Evolutionary conservation across 768 basidiomycete genomes (phyloP), one percentile per base, ranked within the genome.

Genomic region (Leccinum arenicola): DNA sequence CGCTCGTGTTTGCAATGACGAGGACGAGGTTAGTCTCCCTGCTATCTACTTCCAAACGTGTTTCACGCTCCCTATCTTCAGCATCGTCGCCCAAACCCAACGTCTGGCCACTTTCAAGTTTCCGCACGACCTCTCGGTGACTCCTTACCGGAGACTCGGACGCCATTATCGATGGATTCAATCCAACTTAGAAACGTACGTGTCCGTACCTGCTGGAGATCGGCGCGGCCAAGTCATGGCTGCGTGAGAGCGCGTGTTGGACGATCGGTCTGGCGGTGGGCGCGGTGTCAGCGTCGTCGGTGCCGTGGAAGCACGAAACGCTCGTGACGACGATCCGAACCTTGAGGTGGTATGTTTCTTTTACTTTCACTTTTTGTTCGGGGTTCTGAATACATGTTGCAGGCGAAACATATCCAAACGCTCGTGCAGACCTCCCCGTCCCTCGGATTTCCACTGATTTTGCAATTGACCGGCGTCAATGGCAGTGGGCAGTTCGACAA

Each of bases 211-310:
- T 97, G 19, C 63, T 91, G 40, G 77, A 75, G 9, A 75, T 97
- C 48, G 93, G 91, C 23, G 85, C 89, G 66, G 84, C 86, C 69
- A 97, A 95, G 72, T 86, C 87, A 0, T 98, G 95, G 94, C 74
- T 98, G 52, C 80, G 88, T 40, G 96, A 98, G 73, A 89, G 90
- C 67, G 89, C 87, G 14, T 96, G 92, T 90, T 96, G 93, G 85
- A 80, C 85, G 21, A 76, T 95, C 52, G 74, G 80, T 23, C 76
- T 87, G 50, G 87, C 86, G 0, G 64, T 93, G 51, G 84, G 89
- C 60, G 79, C 79, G 12, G 74, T 91, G 43, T 70, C 81, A 51
- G 77, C 73, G 6, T 87, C 84, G 17, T 74, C 83, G 4, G 84
- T 87, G 15, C 59, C 80, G 0, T 97, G 95, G 93, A 88, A 85